A percentile compares a stretch with the other conserved stretches of the same genome.
phyloP scores from a whole-genome alignment of 2,329 filamentous ascomycete genomes.

The Diplodia corticola region DNA sequence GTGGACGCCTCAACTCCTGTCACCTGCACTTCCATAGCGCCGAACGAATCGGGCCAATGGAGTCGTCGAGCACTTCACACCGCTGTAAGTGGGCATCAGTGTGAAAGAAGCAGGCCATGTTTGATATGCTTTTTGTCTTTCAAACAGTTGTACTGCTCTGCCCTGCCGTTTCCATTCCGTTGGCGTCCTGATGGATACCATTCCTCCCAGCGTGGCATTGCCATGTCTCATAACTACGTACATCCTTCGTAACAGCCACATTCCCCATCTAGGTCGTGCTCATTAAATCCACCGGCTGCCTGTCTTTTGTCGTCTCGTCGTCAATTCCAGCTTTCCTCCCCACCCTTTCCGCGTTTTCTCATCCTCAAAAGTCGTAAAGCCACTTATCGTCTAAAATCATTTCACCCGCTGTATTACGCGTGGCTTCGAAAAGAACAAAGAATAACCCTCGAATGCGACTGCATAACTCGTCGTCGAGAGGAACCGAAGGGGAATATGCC shows the following conservation, averaged over 20 bases:
- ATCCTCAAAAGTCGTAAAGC: neutral
- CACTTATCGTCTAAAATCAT: neutral
- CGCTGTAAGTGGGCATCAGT: neutral
- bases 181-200: neutral
- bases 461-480: neutral
- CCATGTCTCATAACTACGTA: neutral
- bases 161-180: neutral
- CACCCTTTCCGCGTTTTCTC: neutral
- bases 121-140: neutral
- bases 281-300: slow-evolving; percentile 6
- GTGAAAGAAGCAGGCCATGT: neutral
- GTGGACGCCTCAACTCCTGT: neutral
- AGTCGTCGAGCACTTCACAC: neutral
- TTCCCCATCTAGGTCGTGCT: neutral
- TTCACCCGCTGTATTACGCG: slow-evolving; percentile 8
- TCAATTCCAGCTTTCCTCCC: slow-evolving; percentile 2
- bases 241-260: neutral
- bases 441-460: neutral
- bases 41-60: neutral
- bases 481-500: neutral
- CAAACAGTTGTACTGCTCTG: neutral
- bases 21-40: neutral
- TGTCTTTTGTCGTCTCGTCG: slow-evolving; percentile 3
- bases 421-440: neutral
- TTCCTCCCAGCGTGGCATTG: neutral